Evolutionary conservation across 768 basidiomycete species (phyloP).

Genomic region (Mycena sanguinolenta): DNA sequence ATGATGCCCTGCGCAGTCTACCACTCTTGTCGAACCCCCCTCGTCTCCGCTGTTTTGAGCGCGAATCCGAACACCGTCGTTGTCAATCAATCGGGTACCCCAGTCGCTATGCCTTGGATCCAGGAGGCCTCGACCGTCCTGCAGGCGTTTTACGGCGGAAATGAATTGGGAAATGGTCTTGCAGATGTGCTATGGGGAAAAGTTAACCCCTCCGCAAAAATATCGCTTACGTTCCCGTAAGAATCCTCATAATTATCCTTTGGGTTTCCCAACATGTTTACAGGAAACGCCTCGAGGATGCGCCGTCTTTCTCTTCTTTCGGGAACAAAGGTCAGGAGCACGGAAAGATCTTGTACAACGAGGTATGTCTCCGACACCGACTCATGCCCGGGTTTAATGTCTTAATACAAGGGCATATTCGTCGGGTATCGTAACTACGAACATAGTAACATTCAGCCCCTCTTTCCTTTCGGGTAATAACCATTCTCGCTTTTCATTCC

Average conservation of each 20-base stretch:
- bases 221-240: conserved; percentile 68
- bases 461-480: conserved; percentile 64
- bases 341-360: conserved; percentile 62
- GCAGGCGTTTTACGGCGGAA: conserved; percentile 68
- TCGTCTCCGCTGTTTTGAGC: conserved; percentile 61
- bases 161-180: conserved; percentile 68
- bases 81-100: conserved; percentile 69
- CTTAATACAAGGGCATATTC: conserved; percentile 54
- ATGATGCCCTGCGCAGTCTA: conserved; percentile 46
- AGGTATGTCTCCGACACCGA: conserved; percentile 44
- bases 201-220: conserved; percentile 70
- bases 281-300: conserved; percentile 65
- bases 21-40: conserved; percentile 65
- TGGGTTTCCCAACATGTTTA: neutral
- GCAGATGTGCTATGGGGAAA: conserved; percentile 73
- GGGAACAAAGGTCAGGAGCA: conserved; percentile 57
- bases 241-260: conserved; percentile 21
- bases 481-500: conserved; percentile 14
- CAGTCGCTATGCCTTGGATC: conserved; percentile 71
- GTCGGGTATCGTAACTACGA: conserved; percentile 69
- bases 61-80: conserved; percentile 70
- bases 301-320: conserved; percentile 61
- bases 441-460: conserved; percentile 55
- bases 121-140: conserved; percentile 49
- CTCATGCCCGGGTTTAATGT: conserved; percentile 7